Percentiles rank a stretch among this genome's conserved stretches.
Evolutionary conservation across 371 early-diverging fungal species (phyloP).

Genomic region (Zopfochytrium polystomum): DNA sequence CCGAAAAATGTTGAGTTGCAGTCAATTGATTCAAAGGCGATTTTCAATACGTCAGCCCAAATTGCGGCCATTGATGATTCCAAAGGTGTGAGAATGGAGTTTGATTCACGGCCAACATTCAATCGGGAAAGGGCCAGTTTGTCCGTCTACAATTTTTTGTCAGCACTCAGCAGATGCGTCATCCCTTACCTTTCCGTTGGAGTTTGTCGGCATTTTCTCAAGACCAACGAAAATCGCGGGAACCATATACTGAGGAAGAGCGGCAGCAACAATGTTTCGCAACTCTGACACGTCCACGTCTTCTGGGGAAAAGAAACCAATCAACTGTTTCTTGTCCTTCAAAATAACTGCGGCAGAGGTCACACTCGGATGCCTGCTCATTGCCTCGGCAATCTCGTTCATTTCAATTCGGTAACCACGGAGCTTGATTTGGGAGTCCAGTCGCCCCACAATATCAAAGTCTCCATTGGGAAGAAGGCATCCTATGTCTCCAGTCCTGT

Average conservation of each 20-base stretch:
- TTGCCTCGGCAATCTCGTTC: conserved; percentile 6
- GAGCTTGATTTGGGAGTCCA: conserved; percentile 48
- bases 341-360: conserved; percentile 3
- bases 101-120: no score
- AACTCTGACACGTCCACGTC: conserved; percentile 15
- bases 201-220: conserved; percentile 20
- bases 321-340: conserved; percentile 8
- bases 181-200: conserved; percentile 36
- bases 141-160: conserved; percentile 22
- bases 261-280: background rate
- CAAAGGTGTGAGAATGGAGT: no score
- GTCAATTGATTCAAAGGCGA: background rate
- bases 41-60: background rate
- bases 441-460: conserved; percentile 38
- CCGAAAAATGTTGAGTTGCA: conserved; percentile 26
- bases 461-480: conserved; percentile 35
- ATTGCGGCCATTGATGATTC: no score
- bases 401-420: conserved; percentile 49
- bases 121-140: no score
- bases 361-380: conserved; percentile 5
- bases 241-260: conserved; percentile 35
- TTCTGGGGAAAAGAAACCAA: conserved; percentile 26
- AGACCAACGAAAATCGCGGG: conserved; percentile 22
- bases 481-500: conserved; percentile 29
- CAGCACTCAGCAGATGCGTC: no score